Evolutionary conservation across 345 rosid species (phyloP).

Genomic region (Brassica napus): DNA sequence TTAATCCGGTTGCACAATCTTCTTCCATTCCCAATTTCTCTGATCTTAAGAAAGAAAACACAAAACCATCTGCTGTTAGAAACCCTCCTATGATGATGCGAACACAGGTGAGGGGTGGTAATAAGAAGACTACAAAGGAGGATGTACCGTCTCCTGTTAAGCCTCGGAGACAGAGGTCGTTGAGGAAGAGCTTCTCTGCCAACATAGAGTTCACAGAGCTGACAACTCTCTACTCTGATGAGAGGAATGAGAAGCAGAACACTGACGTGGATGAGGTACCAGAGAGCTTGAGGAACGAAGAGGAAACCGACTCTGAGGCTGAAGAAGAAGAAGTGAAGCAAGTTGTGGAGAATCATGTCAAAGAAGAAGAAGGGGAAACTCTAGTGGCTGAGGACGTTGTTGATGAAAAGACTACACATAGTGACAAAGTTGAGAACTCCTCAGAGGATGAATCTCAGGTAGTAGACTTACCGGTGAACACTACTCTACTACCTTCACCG

Average conservation of each 20-base stretch:
- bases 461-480: constrained; percentile 56
- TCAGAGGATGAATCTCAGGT: constrained; percentile 63
- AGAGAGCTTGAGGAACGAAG: constrained; percentile 47
- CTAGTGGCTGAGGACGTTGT: constrained; percentile 28
- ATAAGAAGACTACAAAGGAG: constrained; percentile 68
- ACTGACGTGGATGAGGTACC: constrained; percentile 53
- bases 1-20: constrained; percentile 53
- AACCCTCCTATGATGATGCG: constrained; percentile 40
- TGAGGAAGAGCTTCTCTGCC: constrained; percentile 61
- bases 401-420: constrained; percentile 45
- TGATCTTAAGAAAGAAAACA: constrained; percentile 88
- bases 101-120: constrained; percentile 57
- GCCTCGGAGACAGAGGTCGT: constrained; percentile 56
- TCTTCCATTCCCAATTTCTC: constrained; percentile 74
- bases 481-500: constrained; percentile 41
- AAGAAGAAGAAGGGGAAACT: constrained; percentile 55
- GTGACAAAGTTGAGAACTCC: background rate
- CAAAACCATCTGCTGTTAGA: constrained; percentile 68
- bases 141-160: constrained; percentile 50
- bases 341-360: constrained; percentile 45
- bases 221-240: constrained; percentile 54
- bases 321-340: constrained; percentile 29
- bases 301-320: constrained; percentile 48
- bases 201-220: constrained; percentile 54
- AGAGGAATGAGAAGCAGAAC: constrained; percentile 49